A percentile compares a stretch with the other conserved stretches of the same genome.
Conservation (phyloP, 1,139 yeast genomes). For the Debaryomycetaceae sp. region DNA sequence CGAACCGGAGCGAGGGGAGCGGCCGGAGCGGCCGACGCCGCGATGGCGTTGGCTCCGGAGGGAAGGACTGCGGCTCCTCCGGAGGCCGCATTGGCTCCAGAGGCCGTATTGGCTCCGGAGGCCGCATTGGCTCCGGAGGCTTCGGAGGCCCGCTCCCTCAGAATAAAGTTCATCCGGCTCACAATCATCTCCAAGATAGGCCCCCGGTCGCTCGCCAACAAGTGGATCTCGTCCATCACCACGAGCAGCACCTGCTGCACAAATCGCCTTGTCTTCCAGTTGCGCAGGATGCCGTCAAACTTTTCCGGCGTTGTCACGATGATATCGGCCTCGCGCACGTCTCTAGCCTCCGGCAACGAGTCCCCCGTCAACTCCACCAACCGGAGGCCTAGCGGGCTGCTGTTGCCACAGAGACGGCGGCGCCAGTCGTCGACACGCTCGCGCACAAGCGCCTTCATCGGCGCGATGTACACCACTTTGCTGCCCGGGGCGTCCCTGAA, state of each 20-base stretch:
- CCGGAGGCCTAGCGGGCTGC: slow-evolving; percentile 47
- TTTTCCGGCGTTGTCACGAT: slow-evolving; percentile 97
- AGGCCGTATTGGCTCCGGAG: not conserved
- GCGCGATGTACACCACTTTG: slow-evolving; percentile 92
- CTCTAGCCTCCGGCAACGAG: slow-evolving; percentile 83
- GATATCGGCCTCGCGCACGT: slow-evolving; percentile 85
- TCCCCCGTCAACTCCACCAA: slow-evolving; percentile 97
- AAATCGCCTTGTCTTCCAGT: slow-evolving; percentile 93
- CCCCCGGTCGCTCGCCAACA: slow-evolving; percentile 96
- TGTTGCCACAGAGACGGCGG: slow-evolving; percentile 53
- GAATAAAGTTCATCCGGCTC: slow-evolving; percentile 91
- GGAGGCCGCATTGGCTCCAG: not conserved
- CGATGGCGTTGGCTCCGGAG: not conserved
- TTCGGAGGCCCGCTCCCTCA: slow-evolving; percentile 18
- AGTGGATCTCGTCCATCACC: slow-evolving; percentile 97
- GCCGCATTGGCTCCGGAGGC: not conserved
- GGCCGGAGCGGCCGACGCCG: not conserved
- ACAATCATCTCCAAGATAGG: slow-evolving; percentile 98
- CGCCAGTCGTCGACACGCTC: slow-evolving; percentile 98
- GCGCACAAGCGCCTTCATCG: slow-evolving; percentile 96
- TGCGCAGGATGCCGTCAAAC: slow-evolving; percentile 97
- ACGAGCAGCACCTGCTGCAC: slow-evolving; percentile 88
- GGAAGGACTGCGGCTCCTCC: not conserved
- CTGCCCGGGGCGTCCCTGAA: slow-evolving; percentile 74
- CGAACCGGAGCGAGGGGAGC: slow-evolving; percentile 67